Percentiles rank a stretch among this genome's conserved stretches.
phyloP scores from a whole-genome alignment of 192 early-diverging fungal species.

The Umbelopsis sp. region DNA sequence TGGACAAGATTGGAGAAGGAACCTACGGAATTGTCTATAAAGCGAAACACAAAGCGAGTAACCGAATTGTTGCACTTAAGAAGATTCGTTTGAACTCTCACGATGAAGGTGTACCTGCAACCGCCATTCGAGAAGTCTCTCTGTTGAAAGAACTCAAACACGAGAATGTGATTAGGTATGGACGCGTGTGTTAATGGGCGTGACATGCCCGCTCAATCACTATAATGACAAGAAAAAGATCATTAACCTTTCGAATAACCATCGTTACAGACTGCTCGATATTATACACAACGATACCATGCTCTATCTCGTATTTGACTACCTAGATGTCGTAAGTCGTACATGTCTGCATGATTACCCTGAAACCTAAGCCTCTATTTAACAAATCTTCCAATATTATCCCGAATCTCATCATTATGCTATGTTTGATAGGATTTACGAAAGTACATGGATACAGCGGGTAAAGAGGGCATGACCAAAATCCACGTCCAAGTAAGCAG shows the following conservation, averaged over 20 bases:
- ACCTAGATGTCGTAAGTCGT: slow-evolving; percentile 80
- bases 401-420: background rate
- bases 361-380: slow-evolving; percentile 42
- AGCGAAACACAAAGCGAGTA: slow-evolving; percentile 56
- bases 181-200: background rate
- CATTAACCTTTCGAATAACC: background rate
- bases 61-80: slow-evolving; percentile 73
- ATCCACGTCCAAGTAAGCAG: slow-evolving; percentile 31
- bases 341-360: background rate
- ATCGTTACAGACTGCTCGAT: slow-evolving; percentile 73
- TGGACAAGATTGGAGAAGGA: slow-evolving; percentile 83
- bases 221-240: too few species aligned
- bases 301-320: slow-evolving; percentile 97
- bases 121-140: slow-evolving; percentile 78
- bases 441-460: slow-evolving; percentile 36
- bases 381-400: slow-evolving; percentile 45
- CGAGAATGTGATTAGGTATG: slow-evolving; percentile 70
- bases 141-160: slow-evolving; percentile 75
- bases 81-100: slow-evolving; percentile 69
- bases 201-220: background rate
- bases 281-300: slow-evolving; percentile 85
- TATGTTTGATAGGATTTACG: slow-evolving; percentile 30
- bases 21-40: slow-evolving; percentile 86
- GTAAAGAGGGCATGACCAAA: slow-evolving; percentile 27
- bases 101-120: slow-evolving; percentile 72